phyloP scores from a whole-genome alignment of 1,284 basidiomycete genomes.

The Chiua sp. region DNA sequence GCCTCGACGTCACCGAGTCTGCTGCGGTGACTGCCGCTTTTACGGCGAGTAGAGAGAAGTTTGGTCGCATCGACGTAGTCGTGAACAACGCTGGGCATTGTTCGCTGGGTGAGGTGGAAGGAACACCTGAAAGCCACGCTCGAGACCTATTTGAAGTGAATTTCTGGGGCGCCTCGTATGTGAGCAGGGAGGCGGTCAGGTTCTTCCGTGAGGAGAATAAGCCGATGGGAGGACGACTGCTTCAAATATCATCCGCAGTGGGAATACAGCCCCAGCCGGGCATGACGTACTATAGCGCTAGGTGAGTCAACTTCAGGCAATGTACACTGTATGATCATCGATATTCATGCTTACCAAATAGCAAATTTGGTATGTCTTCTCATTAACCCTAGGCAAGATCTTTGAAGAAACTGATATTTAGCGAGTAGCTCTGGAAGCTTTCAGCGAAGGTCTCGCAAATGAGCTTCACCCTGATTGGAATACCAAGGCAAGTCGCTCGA shows the following conservation, averaged over 20 bases:
- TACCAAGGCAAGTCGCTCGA: too few relatives aligned
- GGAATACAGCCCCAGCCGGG: constrained; percentile 11
- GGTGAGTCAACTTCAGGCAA: constrained; percentile 8
- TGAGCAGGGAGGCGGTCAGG: constrained; percentile 32
- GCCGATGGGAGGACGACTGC: constrained; percentile 37
- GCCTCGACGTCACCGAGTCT: constrained; percentile 40
- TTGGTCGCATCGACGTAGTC: constrained; percentile 49
- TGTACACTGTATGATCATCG: neutral
- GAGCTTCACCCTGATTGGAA: too few relatives aligned
- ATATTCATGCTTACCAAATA: too few relatives aligned
- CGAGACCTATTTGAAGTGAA: constrained; percentile 40
- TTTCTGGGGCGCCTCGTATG: constrained; percentile 40
- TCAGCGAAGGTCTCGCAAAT: too few relatives aligned
- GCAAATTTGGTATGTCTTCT: too few relatives aligned
- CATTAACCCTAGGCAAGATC: too few relatives aligned
- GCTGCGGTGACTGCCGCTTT: constrained; percentile 39
- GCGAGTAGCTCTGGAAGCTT: too few relatives aligned
- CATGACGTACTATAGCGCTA: constrained; percentile 21
- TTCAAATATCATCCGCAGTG: constrained; percentile 20
- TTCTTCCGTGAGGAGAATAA: constrained; percentile 31
- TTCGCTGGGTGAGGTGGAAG: constrained; percentile 16
- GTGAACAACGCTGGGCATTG: constrained; percentile 45
- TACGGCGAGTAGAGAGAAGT: constrained; percentile 30
- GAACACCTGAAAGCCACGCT: constrained; percentile 23
- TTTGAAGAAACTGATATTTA: too few relatives aligned